Base-by-base conservation (phyloP, 768 basidiomycete species). In the Pleurotus djamor region DNA sequence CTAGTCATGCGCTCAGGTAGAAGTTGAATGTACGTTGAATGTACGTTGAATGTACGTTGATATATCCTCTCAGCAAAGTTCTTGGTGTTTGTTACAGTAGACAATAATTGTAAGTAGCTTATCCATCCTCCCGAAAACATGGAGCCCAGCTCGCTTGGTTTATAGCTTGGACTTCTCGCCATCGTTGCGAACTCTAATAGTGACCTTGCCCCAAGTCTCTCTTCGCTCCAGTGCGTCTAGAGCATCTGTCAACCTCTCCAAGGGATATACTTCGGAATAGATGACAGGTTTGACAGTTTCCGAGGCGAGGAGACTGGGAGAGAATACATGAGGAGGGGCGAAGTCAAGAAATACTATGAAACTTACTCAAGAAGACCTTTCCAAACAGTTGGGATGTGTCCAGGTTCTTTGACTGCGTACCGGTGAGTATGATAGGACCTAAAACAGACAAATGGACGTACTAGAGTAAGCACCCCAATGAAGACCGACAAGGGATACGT, bases 201-300 rank as follows among this genome's bases (percentile, higher is more conserved):
- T 77, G 0, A 80, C 91, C 68, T 98, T 98, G 0, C 96, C 96
- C 92, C 94, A 98, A 4, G 94, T 96, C 73, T 92, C 83, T 62
- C 96, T 78, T 48, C 77, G 78, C 67, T 95, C 94, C 16, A 98
- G 73, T 28, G 91, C 94, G 12, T 67, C 68, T 52, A 98, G 73
- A 1, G 89, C 96, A 1, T 87, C 83, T 3, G 80, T 72, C 2
- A 95, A 73, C 7, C 71, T 72, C 28, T 91, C 89, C 1, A 98
- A 73, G 0, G 90, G 70, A 71, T 85, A 97, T 1, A 88, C 67
- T 52, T 86, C 80, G 8, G 82, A 74, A 68, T 91, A 98, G 9
- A 85, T 75, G 2, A 93, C 78, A 1, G 94, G 92, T 52, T 81
- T 83, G 10, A 87, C 73, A 58, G 81, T 81, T 4, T 85, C 85